Percentiles rank a stretch among this genome's conserved stretches.
phyloP scores from a whole-genome alignment of 495 filamentous ascomycete genomes.

The Lasiosphaeriaceae sp. region DNA sequence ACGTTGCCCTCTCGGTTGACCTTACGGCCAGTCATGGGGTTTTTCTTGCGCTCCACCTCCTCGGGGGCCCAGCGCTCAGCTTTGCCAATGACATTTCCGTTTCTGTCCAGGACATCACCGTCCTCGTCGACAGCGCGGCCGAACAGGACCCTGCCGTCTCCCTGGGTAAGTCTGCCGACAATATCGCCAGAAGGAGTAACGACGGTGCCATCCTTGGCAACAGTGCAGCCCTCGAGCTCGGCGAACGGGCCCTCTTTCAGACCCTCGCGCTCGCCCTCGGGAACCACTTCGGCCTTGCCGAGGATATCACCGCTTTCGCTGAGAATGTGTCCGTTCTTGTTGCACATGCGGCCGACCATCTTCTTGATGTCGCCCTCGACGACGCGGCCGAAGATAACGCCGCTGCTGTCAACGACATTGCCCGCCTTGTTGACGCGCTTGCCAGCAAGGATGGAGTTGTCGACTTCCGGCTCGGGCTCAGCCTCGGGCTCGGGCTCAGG shows the following conservation, averaged over 20 bases:
- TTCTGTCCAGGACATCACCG: slow-evolving; percentile 76
- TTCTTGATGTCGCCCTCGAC: slow-evolving; percentile 66
- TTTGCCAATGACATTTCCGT: slow-evolving; percentile 75
- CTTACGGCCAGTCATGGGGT: slow-evolving; percentile 65
- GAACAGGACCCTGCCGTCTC: slow-evolving; percentile 65
- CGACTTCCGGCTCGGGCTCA: slow-evolving; percentile 47
- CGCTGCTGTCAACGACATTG: slow-evolving; percentile 72
- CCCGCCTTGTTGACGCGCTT: slow-evolving; percentile 84
- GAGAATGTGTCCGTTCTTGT: slow-evolving; percentile 77
- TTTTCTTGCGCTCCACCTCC: slow-evolving; percentile 58
- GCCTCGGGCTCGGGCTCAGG: slow-evolving; percentile 54
- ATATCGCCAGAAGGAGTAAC: slow-evolving; percentile 57
- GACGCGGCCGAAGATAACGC: slow-evolving; percentile 72
- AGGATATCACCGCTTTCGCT: slow-evolving; percentile 76
- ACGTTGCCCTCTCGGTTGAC: slow-evolving; percentile 84
- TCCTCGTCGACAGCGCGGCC: slow-evolving; percentile 79
- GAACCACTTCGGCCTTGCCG: slow-evolving; percentile 73
- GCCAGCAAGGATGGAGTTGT: slow-evolving; percentile 69
- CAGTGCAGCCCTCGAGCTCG: slow-evolving; percentile 66
- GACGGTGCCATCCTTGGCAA: slow-evolving; percentile 75
- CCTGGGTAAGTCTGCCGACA: slow-evolving; percentile 69
- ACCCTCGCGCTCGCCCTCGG: slow-evolving; percentile 62
- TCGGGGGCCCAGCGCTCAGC: slow-evolving; percentile 81
- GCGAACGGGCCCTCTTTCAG: slow-evolving; percentile 75
- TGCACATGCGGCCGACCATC: slow-evolving; percentile 75